Conservation (phyloP, 805 yeast genomes). For the Schwanniomyces sp. region DNA sequence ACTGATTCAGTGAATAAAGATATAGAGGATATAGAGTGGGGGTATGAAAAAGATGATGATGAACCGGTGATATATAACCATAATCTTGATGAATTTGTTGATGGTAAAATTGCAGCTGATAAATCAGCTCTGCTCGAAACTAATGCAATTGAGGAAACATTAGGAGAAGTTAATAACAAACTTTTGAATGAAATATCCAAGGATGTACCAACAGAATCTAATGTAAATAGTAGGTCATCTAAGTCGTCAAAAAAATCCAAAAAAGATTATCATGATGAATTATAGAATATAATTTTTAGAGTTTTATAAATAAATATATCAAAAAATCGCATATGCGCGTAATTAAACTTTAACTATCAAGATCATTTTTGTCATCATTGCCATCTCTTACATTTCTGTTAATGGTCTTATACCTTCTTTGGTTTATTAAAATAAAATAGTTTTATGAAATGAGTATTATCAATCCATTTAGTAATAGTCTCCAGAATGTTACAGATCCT, state of each 20-base stretch:
- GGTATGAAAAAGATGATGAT: background rate
- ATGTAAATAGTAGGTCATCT: background rate
- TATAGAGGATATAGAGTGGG: background rate
- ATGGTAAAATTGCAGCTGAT: background rate
- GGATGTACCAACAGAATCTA: background rate
- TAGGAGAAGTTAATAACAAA: background rate
- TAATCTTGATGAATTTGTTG: constrained; percentile 22
- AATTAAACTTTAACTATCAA: background rate
- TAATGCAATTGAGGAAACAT: background rate
- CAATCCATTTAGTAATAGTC: constrained; percentile 12
- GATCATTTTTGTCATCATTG: background rate
- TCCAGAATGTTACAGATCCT: constrained; percentile 55
- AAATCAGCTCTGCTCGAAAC: background rate
- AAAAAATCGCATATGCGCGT: constrained; percentile 1
- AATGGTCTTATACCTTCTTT: background rate
- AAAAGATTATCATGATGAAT: background rate
- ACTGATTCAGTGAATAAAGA: background rate
- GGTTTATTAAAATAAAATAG: background rate
- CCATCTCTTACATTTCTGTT: background rate
- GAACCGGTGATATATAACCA: constrained; percentile 8
- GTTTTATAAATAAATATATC: background rate
- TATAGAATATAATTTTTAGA: background rate
- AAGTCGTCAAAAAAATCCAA: background rate
- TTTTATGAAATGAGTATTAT: constrained; percentile 8
- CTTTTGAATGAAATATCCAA: background rate